Evolutionary conservation across 495 filamentous ascomycete species (phyloP).

Genomic region (Hypoxylon fuscum): DNA sequence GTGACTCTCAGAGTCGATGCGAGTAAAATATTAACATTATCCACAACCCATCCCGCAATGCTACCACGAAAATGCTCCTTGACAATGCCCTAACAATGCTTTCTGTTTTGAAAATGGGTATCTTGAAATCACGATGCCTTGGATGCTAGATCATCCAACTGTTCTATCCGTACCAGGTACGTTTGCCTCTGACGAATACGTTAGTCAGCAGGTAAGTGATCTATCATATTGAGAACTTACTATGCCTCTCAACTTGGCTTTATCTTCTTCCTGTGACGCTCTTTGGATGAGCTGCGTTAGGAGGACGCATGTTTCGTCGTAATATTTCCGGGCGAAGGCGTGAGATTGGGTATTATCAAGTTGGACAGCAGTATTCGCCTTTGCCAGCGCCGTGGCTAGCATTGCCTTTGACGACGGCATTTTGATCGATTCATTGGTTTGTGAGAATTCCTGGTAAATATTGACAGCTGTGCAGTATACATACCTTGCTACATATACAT

Average conservation of each 20-base stretch:
- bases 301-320: constrained; percentile 85
- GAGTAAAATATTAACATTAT: constrained; percentile 2
- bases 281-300: constrained; percentile 86
- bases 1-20: constrained; percentile 10
- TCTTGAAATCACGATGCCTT: constrained; percentile 24
- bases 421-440: constrained; percentile 49
- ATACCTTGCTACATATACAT: not conserved
- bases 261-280: constrained; percentile 84
- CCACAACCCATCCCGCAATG: constrained; percentile 2
- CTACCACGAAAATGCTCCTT: not conserved
- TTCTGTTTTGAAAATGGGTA: constrained; percentile 18
- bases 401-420: constrained; percentile 82
- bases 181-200: constrained; percentile 23
- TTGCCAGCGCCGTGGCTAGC: constrained; percentile 90
- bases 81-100: constrained; percentile 15
- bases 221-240: constrained; percentile 62
- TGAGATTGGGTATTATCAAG: constrained; percentile 95
- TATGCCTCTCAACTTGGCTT: constrained; percentile 85
- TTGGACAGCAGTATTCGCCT: constrained; percentile 93
- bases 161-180: constrained; percentile 32
- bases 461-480: constrained; percentile 18
- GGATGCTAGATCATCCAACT: constrained; percentile 9
- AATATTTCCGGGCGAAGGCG: constrained; percentile 90
- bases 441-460: constrained; percentile 29
- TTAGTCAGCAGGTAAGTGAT: constrained; percentile 6